Evolutionary conservation across 176 grass and related monocot species (phyloP).

Genomic region (barley (Hordeum vulgare)): MorexV3_pseudomolecules_assembly NC_058524.1:621964880-621965379

Average conservation of each 20-base stretch:
- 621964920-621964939: not conserved
- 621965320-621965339: not conserved
- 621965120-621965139: not conserved
- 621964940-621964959: constrained; percentile 92
- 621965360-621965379: too few relatives aligned
- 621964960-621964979: constrained; percentile 88
- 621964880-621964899: too few relatives aligned
- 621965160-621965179: constrained; percentile 80
- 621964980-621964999: constrained; percentile 90
- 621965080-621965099: not conserved
- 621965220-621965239: constrained; percentile 13
- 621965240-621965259: not conserved
- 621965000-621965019: constrained; percentile 79
- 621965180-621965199: constrained; percentile 74
- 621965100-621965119: not conserved
- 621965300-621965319: not conserved
- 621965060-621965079: not conserved
- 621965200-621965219: constrained; percentile 63
- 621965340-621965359: not conserved
- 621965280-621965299: not conserved
- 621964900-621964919: not conserved
- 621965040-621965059: constrained; percentile 60
- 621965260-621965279: not conserved
- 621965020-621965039: constrained; percentile 69
- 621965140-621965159: constrained; percentile 83